A percentile compares a stretch with the other conserved stretches of the same genome.
Conservation (phyloP, 176 grass and related monocot genomes). For the Triticum monococcum region DNA sequence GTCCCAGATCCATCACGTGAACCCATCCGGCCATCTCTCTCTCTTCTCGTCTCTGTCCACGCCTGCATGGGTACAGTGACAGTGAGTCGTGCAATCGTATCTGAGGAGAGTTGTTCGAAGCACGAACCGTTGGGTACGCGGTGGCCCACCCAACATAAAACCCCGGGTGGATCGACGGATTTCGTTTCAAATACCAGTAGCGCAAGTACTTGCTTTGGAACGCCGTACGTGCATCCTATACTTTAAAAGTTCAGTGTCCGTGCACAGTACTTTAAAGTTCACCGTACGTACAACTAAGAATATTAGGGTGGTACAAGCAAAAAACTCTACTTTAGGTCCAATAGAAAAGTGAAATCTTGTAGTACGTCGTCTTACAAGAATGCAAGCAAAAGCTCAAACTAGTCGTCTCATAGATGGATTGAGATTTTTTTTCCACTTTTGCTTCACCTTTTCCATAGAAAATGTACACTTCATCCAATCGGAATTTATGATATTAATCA, state of each 20-base stretch:
- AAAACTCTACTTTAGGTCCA: not conserved
- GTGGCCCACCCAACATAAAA: not conserved
- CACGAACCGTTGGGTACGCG: not conserved
- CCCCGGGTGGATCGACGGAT: not conserved
- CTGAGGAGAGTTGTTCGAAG: not conserved
- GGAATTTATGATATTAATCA: too few species aligned
- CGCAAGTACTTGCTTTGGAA: not conserved
- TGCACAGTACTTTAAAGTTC: not conserved
- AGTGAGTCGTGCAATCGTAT: constrained; percentile 7
- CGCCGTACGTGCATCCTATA: not conserved
- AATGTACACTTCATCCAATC: too few species aligned
- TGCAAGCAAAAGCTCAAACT: not conserved
- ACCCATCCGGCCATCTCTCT: not conserved
- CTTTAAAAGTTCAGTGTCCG: too few species aligned
- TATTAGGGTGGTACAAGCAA: not conserved
- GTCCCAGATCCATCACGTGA: constrained; percentile 37
- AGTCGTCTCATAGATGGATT: not conserved
- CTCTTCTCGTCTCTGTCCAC: not conserved
- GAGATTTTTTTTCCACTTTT: not conserved
- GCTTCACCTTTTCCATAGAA: not conserved
- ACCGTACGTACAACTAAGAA: not conserved
- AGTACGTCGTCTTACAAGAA: not conserved
- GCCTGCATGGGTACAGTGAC: not conserved
- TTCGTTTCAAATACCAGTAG: not conserved
- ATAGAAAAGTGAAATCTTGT: not conserved